Evolutionary conservation across 1,284 basidiomycete genomes (phyloP), one percentile per base, ranked within the genome.

Genomic region (Ganoderma resinaceum): DNA sequence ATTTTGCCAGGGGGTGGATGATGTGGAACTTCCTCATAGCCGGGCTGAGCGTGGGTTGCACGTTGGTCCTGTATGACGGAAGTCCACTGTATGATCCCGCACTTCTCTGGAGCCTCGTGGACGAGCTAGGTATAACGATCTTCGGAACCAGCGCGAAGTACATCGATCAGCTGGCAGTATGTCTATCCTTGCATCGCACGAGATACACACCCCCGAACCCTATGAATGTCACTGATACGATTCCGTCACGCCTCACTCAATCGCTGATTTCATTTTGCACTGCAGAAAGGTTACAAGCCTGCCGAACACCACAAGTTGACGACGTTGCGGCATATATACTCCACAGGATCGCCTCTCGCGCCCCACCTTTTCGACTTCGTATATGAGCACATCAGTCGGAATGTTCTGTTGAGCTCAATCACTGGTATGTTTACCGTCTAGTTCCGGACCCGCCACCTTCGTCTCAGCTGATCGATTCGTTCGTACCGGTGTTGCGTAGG

Each of bases 101-200:
- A 5, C 86, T 87, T 66, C 83, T 96, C 18, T 97, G 93, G 91
- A 85, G 85, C 52, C 82, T 95, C 52, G 88, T 91, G 11, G 92
- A 94, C 75, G 83, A 89, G 43, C 82, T 93, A 40, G 89, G 89
- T 18, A 91, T 96, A 71, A 91, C 92, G 43, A 88, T 95, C 67
- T 95, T 96, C 79, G 95, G 94, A 55, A 95, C 92, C 20, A 91
- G 90, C 77, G 93, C 92, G 33, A 95, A 94, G 80, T 94, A 93
- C 77, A 86, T 95, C 62, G 92, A 94, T 77, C 87, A 90, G 70
- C 86, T 94, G 61, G 89, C 93, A 69, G 92, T 92, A 79, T 23
- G 69, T 69, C 61, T 52, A 26, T 60, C 16, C 76, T 85, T 72
- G 31, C 31, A 33, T 23, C 20, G 20, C 40, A 31, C 26, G 20